Conservation (phyloP, 2,329 filamentous ascomycete species). For the Pestalotiopsis sp. region DNA sequence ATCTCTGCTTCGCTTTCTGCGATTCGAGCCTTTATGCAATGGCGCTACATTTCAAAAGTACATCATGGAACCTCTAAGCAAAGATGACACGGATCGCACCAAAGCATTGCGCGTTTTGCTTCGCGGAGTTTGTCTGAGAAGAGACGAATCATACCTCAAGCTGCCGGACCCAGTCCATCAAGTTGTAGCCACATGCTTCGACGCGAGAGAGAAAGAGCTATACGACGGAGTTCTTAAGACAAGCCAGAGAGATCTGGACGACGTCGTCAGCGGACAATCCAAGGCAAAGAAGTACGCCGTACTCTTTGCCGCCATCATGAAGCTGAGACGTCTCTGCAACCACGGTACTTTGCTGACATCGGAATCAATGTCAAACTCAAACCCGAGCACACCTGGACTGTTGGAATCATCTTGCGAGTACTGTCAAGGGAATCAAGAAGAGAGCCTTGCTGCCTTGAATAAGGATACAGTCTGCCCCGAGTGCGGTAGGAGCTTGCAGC, state of each 20-base stretch:
- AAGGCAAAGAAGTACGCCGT: background rate
- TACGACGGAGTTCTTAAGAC: background rate
- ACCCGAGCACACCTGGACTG: background rate
- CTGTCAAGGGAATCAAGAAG: background rate
- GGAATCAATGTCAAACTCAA: background rate
- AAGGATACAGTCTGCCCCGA: background rate
- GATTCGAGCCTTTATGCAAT: background rate
- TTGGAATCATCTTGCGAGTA: background rate
- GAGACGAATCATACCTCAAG: background rate
- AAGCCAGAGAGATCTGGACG: background rate
- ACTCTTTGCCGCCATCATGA: background rate
- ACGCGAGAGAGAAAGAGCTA: background rate
- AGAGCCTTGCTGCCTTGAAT: background rate
- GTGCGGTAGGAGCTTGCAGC: background rate
- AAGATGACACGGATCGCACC: background rate
- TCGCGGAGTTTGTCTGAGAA: background rate
- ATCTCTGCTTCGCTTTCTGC: background rate
- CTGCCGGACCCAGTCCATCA: background rate
- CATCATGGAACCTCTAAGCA: background rate
- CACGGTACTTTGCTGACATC: background rate
- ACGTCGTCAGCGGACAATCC: background rate
- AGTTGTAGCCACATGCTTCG: background rate
- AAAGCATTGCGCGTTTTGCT: background rate
- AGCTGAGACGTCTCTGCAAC: background rate
- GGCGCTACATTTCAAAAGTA: background rate